Conservation (phyloP, 148 eudicot genomes). For the Silene conica region DNA sequence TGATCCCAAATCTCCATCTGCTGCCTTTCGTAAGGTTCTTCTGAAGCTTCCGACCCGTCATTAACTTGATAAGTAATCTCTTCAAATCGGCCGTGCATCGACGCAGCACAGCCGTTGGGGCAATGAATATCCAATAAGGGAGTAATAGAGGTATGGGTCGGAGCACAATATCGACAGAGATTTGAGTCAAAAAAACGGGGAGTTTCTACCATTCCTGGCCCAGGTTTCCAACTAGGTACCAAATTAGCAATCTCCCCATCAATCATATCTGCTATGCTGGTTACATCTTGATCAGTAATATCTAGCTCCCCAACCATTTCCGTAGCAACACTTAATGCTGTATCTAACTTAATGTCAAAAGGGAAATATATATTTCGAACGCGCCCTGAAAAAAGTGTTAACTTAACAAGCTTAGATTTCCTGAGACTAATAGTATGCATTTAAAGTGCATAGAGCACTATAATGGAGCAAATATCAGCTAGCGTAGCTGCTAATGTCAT, state of each 20-base stretch:
- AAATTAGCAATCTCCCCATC: conserved; percentile 64
- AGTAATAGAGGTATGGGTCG: conserved; percentile 41
- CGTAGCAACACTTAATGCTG: conserved; percentile 78
- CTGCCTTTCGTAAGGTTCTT: conserved; percentile 20
- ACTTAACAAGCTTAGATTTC: not conserved
- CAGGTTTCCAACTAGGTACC: conserved; percentile 64
- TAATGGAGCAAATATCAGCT: too few relatives aligned
- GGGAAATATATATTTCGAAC: conserved; percentile 75
- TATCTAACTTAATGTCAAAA: conserved; percentile 57
- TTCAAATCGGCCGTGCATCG: conserved; percentile 77
- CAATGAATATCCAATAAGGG: conserved; percentile 43
- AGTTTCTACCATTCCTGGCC: conserved; percentile 50
- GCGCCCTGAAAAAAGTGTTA: conserved; percentile 41
- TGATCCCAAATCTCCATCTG: conserved; percentile 34
- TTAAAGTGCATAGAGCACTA: too few relatives aligned
- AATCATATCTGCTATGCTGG: conserved; percentile 72
- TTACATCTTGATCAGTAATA: conserved; percentile 75
- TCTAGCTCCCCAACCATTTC: conserved; percentile 87
- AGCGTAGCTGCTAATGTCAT: not conserved
- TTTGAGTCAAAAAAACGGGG: conserved; percentile 35
- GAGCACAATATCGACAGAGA: conserved; percentile 49
- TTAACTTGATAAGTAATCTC: conserved; percentile 55
- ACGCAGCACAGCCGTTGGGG: conserved; percentile 45
- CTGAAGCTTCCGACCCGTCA: conserved; percentile 20
- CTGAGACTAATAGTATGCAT: too few relatives aligned